These are phyloP conservation scores for Endotrypanum monterogeii DNA, from an alignment of 208 protist species.

Conservation along the genomic window DNA sequence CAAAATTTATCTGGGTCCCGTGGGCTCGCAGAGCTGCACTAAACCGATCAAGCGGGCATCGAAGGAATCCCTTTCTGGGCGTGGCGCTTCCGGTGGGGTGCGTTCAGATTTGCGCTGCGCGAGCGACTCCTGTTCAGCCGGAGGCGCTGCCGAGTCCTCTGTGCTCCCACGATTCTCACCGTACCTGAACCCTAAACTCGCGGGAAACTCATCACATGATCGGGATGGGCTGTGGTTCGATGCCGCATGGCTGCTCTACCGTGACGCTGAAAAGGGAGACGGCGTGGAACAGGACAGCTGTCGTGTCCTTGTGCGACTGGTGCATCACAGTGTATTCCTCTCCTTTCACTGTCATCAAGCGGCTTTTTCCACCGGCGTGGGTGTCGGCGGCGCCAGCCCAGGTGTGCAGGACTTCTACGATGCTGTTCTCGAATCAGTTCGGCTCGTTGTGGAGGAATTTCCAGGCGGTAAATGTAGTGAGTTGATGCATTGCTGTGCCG, in stretches of 20 bases:
- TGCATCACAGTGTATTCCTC: constrained; percentile 79
- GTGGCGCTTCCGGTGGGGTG: not conserved
- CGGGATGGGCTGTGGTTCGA: constrained; percentile 29
- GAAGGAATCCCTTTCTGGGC: not conserved
- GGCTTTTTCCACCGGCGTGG: constrained; percentile 1
- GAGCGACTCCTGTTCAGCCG: constrained; percentile 11
- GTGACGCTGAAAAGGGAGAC: not conserved
- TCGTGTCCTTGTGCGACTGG: constrained; percentile 71
- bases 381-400: constrained; percentile 3
- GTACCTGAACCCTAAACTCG: not conserved
- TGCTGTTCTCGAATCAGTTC: constrained; percentile 52
- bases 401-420: constrained; percentile 59
- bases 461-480: constrained; percentile 67
- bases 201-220: constrained; percentile 1
- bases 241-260: constrained; percentile 28
- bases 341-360: constrained; percentile 67
- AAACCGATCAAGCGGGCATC: not conserved
- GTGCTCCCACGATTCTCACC: constrained; percentile 17
- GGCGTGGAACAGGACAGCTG: constrained; percentile 14
- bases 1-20: constrained; percentile 66
- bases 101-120: not conserved
- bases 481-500: constrained; percentile 52
- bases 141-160: constrained; percentile 4
- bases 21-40: constrained; percentile 18
- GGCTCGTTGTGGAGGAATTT: constrained; percentile 61